Evolutionary conservation across 2,329 filamentous ascomycete genomes (phyloP), one percentile per base, ranked within the genome.

Genomic region (Epichloe baconii): DNA sequence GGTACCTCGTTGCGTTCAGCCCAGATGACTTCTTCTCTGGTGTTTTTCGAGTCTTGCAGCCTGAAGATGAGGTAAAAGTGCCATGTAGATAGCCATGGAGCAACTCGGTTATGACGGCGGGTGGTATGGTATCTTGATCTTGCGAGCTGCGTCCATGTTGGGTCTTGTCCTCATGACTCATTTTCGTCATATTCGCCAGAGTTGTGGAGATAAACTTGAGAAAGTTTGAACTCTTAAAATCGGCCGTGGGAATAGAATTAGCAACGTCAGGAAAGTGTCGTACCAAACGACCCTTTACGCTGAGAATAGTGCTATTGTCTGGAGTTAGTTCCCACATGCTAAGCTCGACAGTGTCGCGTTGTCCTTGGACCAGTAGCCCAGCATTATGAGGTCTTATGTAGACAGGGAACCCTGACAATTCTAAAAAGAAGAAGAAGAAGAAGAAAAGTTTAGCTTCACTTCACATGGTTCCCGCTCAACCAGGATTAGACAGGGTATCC

Each of bases 101-200:
- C 35, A 76, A 65, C 38, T 79, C 70, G 0, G 73, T 79, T 0
- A 82, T 68, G 34, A 79, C 60, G 8, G 59, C 65, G 0, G 78
- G 78, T 49, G 75, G 50, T 0, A 61, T 61, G 0, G 74, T 75
- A 34, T 45, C 43, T 10, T 12, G n/a, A 26, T 26, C 43, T 23
- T 26, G 12, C 10, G 43, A 12, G 14, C 26, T 31, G 26, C 26
- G 26, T 31, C 8, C 26, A 31, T 10, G 8, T 31, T 31, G 26
- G 8, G 26, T 31, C 8, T 31, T 1, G 8, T 31, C 26, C 8
- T 31, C 8, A 31, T 31, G 26, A 31, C 26, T 31, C 8, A 21
- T 23, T 17, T 44, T 38, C 2, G 38, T 49, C 40, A 49, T 43
- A 11, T 4, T 43, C 12, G 26, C 40, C 3, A 44, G 5, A 11